These are phyloP conservation scores for Podospora tetraspora DNA, from an alignment of 495 filamentous ascomycete genomes.

Conservation along the genomic window DNA sequence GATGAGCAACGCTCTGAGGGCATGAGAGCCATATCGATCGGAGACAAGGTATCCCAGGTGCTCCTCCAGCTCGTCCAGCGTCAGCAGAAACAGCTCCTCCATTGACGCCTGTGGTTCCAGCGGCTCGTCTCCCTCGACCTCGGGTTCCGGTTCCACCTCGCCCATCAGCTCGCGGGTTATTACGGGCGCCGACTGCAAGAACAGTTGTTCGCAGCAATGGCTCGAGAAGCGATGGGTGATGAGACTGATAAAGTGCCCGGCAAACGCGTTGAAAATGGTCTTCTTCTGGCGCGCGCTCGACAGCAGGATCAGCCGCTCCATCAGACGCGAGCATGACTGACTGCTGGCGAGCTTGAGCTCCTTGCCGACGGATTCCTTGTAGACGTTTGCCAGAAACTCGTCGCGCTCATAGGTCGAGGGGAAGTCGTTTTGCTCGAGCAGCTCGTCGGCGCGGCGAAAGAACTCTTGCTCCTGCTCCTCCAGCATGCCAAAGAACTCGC, in stretches of 20 bases:
- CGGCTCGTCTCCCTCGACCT: conserved; percentile 34
- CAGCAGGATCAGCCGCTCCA: conserved; percentile 84
- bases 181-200: conserved; percentile 70
- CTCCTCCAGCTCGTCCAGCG: conserved; percentile 76
- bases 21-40: conserved; percentile 86
- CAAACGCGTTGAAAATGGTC: conserved; percentile 74
- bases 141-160: conserved; percentile 22
- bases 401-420: conserved; percentile 66
- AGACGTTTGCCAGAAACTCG: conserved; percentile 81
- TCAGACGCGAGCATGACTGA: conserved; percentile 86
- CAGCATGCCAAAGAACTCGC: conserved; percentile 82
- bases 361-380: conserved; percentile 78
- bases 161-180: conserved; percentile 66
- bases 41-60: conserved; percentile 80
- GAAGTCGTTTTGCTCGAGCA: conserved; percentile 86
- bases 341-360: conserved; percentile 93
- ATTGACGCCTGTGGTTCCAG: conserved; percentile 49
- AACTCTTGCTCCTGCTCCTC: conserved; percentile 89
- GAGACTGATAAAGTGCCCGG: conserved; percentile 80
- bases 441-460: conserved; percentile 79
- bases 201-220: conserved; percentile 93
- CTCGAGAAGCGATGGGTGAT: conserved; percentile 93
- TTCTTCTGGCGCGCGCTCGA: conserved; percentile 79
- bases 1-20: conserved; percentile 74
- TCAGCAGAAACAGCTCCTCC: conserved; percentile 77